Evolutionary conservation across 768 basidiomycete species (phyloP), one percentile per base, ranked within the genome.

Genomic region (Termitomyces sp.): DNA sequence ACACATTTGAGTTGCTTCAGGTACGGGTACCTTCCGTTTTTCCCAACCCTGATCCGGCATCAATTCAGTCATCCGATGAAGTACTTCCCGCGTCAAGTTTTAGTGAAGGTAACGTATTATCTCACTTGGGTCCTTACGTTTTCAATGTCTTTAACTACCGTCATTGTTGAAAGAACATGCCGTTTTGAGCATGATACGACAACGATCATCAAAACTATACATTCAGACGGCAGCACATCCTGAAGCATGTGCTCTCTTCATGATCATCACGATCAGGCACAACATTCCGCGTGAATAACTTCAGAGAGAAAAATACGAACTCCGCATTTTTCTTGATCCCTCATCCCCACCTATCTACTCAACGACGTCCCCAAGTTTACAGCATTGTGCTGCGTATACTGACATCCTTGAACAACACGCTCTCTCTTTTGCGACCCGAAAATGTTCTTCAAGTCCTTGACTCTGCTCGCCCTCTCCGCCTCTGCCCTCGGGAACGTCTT

Each of bases 401-500:
- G 63, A 65, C 75, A 69, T 72, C 75, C 77, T 75, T 72, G 68
- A 68, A 39, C 56, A 68, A 70, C 74, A 69, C 69, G 73, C 73
- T 60, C 73, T n/a, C 41, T 42, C 70, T 63, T 61, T 57, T 55
- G 55, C 54, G 51, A 30, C 51, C 56, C 33, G 13, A 73, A 68
- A 69, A 87, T 88, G 85, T 78, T 87, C 72, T 65, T 74, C 59
- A 75, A 81, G 54, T 64, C 72, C 54, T 44, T 85, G 62, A 63
- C 84, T 61, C 63, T 80, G 60, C 76, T 87, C 62, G 77, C 79
- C 57, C 72, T 85, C 59, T 75, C 81, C 55, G 75, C 80, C 34
- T 79, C 83, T 47, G 79, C 80, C 30, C 69, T 83, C 54, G 88
- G 83, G 48, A 82, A 66, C 51, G 75, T 88, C 63, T 85, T 76